These are phyloP conservation scores for Phytophthora constricta DNA, from an alignment of 352 stramenopile species.

Conservation along the genomic window DNA sequence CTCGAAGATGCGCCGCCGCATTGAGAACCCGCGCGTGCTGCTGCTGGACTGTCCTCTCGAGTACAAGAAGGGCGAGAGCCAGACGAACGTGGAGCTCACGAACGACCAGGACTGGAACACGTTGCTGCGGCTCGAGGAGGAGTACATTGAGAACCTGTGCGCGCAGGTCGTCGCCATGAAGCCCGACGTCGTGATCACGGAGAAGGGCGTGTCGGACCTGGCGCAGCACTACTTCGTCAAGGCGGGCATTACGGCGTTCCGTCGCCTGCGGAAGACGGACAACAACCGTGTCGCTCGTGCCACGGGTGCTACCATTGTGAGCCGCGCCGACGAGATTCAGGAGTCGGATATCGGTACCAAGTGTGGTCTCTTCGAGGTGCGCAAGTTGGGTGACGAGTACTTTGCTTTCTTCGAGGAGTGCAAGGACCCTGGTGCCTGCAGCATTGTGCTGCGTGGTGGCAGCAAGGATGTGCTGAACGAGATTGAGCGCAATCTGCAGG, in stretches of 20 bases:
- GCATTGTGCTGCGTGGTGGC: conserved; percentile 97
- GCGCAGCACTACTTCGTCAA: conserved; percentile 99
- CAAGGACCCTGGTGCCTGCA: conserved; percentile 98
- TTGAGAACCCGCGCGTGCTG: conserved; percentile 98
- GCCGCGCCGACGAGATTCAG: conserved; percentile 98
- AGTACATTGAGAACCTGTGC: conserved; percentile 99
- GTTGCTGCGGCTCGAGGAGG: conserved; percentile 98
- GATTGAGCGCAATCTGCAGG: conserved; percentile 99
- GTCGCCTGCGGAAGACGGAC: conserved; percentile 98
- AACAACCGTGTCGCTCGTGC: conserved; percentile 99
- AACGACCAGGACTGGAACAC: conserved; percentile 99
- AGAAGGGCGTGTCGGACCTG: conserved; percentile 99
- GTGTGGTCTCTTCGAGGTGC: conserved; percentile 98
- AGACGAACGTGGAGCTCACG: conserved; percentile 98
- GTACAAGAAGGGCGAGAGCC: conserved; percentile 99
- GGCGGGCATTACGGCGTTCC: conserved; percentile 98
- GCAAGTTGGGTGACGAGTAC: conserved; percentile 94
- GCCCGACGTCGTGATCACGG: conserved; percentile 99
- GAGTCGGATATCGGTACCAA: conserved; percentile 98
- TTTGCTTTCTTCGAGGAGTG: conserved; percentile 99
- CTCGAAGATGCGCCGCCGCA: conserved; percentile 98
- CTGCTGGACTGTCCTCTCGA: conserved; percentile 99
- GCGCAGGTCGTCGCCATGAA: conserved; percentile 98
- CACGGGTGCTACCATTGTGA: conserved; percentile 98
- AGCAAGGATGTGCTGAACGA: conserved; percentile 99